A percentile compares a stretch with the other conserved stretches of the same genome.
These are phyloP conservation scores for Scheffersomyces insectosa DNA, from an alignment of 1,139 yeast genomes.

Conservation along the genomic window DNA sequence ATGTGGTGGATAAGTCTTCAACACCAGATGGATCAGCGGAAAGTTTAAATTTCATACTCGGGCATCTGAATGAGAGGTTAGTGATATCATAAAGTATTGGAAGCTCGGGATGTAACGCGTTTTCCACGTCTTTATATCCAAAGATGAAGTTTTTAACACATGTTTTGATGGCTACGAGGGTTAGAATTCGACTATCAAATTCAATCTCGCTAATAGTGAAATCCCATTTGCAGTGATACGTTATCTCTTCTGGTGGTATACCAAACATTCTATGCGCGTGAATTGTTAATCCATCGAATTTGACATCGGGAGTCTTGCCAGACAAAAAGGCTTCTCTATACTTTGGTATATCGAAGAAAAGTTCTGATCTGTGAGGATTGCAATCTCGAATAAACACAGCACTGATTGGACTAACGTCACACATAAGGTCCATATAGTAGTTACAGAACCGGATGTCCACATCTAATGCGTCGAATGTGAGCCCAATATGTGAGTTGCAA, in stretches of 20 bases:
- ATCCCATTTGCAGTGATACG: constrained; percentile 91
- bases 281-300: constrained; percentile 62
- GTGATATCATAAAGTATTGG: constrained; percentile 70
- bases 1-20: constrained; percentile 18
- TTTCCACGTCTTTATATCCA: constrained; percentile 74
- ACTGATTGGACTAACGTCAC: constrained; percentile 51
- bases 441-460: constrained; percentile 85
- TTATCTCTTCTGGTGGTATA: constrained; percentile 82
- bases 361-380: constrained; percentile 14
- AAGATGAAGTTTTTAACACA: constrained; percentile 53
- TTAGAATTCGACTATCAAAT: constrained; percentile 53
- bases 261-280: constrained; percentile 95
- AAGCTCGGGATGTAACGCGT: constrained; percentile 58
- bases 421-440: constrained; percentile 85
- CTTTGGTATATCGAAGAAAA: constrained; percentile 25
- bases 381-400: constrained; percentile 30
- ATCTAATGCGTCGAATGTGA: constrained; percentile 66
- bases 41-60: constrained; percentile 30
- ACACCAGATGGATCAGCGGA: constrained; percentile 10
- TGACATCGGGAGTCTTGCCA: constrained; percentile 38
- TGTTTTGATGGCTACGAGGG: constrained; percentile 46
- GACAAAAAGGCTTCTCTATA: constrained; percentile 24
- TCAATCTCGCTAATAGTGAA: constrained; percentile 62
- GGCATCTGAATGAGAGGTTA: constrained; percentile 52
- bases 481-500: constrained; percentile 58